Conservation (phyloP, 768 basidiomycete species). For the Boletus bicolor region DNA sequence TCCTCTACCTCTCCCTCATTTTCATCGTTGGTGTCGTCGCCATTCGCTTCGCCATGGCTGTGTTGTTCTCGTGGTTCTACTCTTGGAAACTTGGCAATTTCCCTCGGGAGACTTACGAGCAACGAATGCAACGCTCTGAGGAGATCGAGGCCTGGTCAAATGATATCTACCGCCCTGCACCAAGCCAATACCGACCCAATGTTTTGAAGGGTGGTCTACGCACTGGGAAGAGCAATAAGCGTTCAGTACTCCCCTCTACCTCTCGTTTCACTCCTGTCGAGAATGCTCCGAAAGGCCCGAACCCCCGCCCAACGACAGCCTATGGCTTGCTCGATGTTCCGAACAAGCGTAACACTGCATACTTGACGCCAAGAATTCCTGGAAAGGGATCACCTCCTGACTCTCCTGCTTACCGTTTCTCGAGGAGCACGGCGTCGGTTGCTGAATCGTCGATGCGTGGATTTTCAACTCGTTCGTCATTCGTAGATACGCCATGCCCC, state of each 20-base stretch:
- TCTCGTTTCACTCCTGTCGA: slow-evolving; percentile 78
- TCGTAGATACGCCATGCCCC: slow-evolving; percentile 75
- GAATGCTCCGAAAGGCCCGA: slow-evolving; percentile 48
- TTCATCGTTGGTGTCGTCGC: slow-evolving; percentile 97
- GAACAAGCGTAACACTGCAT: slow-evolving; percentile 59
- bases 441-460: slow-evolving; percentile 38
- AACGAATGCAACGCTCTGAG: slow-evolving; percentile 82
- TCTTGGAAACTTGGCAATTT: slow-evolving; percentile 95
- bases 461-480: slow-evolving; percentile 43
- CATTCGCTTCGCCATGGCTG: slow-evolving; percentile 95
- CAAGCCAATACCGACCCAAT: slow-evolving; percentile 86
- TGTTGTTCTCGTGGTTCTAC: slow-evolving; percentile 97
- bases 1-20: slow-evolving; percentile 90
- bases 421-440: slow-evolving; percentile 81
- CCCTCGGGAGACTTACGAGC: slow-evolving; percentile 86
- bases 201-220: slow-evolving; percentile 69
- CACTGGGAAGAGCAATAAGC: slow-evolving; percentile 47
- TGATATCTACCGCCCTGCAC: slow-evolving; percentile 93
- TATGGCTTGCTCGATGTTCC: slow-evolving; percentile 66
- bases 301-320: slow-evolving; percentile 56
- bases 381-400: slow-evolving; percentile 69
- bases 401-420: slow-evolving; percentile 64
- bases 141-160: slow-evolving; percentile 97
- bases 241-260: slow-evolving; percentile 60
- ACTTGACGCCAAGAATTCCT: slow-evolving; percentile 37